These are phyloP conservation scores for Coccomyxa sp. DNA, from an alignment of 139 green algal genomes.

Conservation along the genomic window DNA sequence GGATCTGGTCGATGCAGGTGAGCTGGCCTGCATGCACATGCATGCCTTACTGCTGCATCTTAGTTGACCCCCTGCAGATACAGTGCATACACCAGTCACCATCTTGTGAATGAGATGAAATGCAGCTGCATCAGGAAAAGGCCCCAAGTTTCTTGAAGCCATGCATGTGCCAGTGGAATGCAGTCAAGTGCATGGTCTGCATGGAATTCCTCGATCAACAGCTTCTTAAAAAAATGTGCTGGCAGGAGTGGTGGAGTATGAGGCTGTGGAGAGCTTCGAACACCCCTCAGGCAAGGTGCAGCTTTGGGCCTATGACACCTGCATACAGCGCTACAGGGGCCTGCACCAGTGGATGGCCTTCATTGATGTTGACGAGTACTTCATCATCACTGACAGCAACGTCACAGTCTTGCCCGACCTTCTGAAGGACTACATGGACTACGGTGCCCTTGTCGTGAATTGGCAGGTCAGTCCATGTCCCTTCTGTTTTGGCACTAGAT, in stretches of 20 bases:
- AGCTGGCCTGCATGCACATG: not conserved
- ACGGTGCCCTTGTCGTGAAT: constrained; percentile 16
- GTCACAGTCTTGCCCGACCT: constrained; percentile 4
- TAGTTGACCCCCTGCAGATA: not conserved
- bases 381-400: not conserved
- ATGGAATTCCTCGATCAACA: not conserved
- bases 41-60: not conserved
- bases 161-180: no score
- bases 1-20: not conserved
- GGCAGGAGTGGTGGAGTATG: constrained; percentile 14
- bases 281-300: constrained; percentile 2
- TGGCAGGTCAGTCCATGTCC: constrained; percentile 13
- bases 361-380: constrained; percentile 29
- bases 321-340: constrained; percentile 5
- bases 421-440: constrained; percentile 12
- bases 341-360: constrained; percentile 24
- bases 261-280: not conserved
- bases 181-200: no score
- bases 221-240: not conserved
- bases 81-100: not conserved
- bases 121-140: not conserved
- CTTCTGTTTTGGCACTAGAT: not conserved
- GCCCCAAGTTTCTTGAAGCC: no score
- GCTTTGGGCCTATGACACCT: constrained; percentile 22
- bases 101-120: not conserved